Conservation (phyloP, 1,284 basidiomycete genomes). For the Malassezia globosa region DNA sequence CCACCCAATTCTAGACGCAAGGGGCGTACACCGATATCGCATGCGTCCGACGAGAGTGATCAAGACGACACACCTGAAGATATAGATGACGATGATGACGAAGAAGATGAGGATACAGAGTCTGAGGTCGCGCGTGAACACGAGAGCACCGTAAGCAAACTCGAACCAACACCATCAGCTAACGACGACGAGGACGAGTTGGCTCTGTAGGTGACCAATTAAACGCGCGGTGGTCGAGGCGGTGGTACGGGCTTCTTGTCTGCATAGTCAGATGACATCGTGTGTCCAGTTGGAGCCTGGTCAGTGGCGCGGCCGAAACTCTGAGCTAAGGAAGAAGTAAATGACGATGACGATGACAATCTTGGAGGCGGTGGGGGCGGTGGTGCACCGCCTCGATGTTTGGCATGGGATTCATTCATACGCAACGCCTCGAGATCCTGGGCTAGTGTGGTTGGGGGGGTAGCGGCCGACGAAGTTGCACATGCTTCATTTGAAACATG, state of each 20-base stretch:
- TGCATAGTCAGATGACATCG: too few species aligned
- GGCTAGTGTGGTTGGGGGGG: not conserved
- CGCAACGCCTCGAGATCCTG: slow-evolving; percentile 12
- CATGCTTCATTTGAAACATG: too few species aligned
- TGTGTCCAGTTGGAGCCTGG: too few species aligned
- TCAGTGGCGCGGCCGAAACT: too few species aligned
- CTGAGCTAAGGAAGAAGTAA: too few species aligned
- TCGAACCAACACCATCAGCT: too few species aligned
- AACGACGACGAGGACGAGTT: slow-evolving; percentile 7
- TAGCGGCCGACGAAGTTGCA: not conserved
- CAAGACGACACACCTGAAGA: not conserved
- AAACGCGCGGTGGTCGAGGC: slow-evolving; percentile 11
- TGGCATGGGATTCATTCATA: not conserved
- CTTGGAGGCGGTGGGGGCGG: not conserved
- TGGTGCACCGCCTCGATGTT: not conserved
- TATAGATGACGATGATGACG: not conserved
- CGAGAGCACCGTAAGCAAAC: too few species aligned
- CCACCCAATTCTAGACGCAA: not conserved
- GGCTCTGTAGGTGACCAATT: not conserved
- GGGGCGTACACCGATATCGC: not conserved
- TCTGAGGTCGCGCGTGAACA: not conserved
- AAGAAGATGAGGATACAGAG: not conserved
- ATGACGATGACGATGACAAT: too few species aligned
- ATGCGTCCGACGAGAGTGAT: not conserved
- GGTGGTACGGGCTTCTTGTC: slow-evolving; percentile 7